phyloP scores from a whole-genome alignment of 1,284 basidiomycete species.

The Wallemia ichthyophaga region DNA sequence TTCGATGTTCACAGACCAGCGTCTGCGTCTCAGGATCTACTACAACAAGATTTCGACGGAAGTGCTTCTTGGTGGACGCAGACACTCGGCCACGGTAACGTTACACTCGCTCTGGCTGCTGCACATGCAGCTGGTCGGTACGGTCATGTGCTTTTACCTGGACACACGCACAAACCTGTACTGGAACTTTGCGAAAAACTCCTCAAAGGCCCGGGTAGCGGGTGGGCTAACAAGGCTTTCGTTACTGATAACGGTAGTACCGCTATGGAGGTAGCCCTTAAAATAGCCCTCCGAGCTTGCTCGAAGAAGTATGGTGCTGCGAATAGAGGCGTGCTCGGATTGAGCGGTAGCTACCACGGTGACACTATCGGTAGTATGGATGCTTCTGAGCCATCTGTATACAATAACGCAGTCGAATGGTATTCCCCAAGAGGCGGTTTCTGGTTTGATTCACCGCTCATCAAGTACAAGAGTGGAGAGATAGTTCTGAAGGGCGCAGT shows the following conservation, averaged over 20 bases:
- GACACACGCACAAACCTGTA: slow-evolving; percentile 57
- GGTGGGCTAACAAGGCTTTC: slow-evolving; percentile 75
- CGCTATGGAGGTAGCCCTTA: slow-evolving; percentile 80
- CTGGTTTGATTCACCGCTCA: slow-evolving; percentile 70
- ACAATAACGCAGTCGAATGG: slow-evolving; percentile 65
- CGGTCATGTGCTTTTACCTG: slow-evolving; percentile 88
- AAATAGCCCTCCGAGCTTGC: slow-evolving; percentile 71
- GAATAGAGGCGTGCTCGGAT: slow-evolving; percentile 47
- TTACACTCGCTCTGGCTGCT: slow-evolving; percentile 50
- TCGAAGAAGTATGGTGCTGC: slow-evolving; percentile 24
- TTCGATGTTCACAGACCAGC: slow-evolving; percentile 32
- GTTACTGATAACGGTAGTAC: slow-evolving; percentile 86
- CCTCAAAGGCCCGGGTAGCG: slow-evolving; percentile 39
- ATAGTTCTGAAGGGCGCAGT: slow-evolving; percentile 29
- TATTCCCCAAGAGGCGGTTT: slow-evolving; percentile 53
- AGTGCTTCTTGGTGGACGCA: slow-evolving; percentile 99
- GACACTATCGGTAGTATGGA: slow-evolving; percentile 97
- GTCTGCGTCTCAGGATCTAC: slow-evolving; percentile 13
- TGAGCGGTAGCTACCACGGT: slow-evolving; percentile 86
- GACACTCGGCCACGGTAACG: slow-evolving; percentile 52
- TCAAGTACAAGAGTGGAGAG: slow-evolving; percentile 33
- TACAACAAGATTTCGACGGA: slow-evolving; percentile 51
- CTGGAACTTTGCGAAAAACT: slow-evolving; percentile 39
- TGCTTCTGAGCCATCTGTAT: slow-evolving; percentile 58
- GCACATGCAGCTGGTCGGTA: slow-evolving; percentile 73